Base-by-base conservation (phyloP, 768 basidiomycete genomes). In the Rhodotorula babjevae region DNA sequence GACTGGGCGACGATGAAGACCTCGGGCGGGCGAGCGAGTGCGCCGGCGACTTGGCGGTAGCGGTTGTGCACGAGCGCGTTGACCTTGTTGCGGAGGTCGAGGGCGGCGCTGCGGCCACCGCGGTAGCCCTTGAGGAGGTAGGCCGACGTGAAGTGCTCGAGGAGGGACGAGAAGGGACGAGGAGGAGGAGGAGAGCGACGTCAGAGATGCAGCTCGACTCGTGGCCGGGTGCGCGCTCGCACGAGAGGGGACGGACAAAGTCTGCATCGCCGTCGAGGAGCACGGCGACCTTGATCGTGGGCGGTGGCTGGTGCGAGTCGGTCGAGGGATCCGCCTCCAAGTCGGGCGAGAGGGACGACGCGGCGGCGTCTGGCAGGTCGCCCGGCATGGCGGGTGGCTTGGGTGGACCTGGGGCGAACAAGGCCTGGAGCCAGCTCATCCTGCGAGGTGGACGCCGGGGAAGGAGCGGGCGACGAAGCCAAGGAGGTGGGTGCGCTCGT, bases 221-320 rank as follows among this genome's bases (percentile, higher is more conserved):
- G 3, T 7, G 21, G 25, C 19, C 4, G 3, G 15, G 19, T 36
- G 4, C 5, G 36, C 36, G 36, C 5, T 36, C 9, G 7, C 9
- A 1, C 0, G 36, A 53, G 36, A 36, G n/a, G 29, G 18, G 9
- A 36, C 68, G 56, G 9, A 69, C 68, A n/a, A 33, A 31, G 31
- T 69, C 63, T 18, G 61, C 49, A 27, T 64, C 58, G 11, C 68
- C 68, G 42, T 69, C 63, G 14, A 69, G 63, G 21, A 65, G 25
- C 9, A 69, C 63, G 0, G 55, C 58, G 31, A 69, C 68, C 33
- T 16, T 60, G 46, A 67, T n/a, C 14, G 64, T 29, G 2, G 11
- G 19, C 53, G 44, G 14, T 14, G 44, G 44, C 36, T 36, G 5
- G 36, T 5, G 36, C 4, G 36, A 36, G 36, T 36, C 36, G 36